These are phyloP conservation scores for Clavariopsis aquatica DNA, from an alignment of 495 filamentous ascomycete genomes.

Conservation along the genomic window DNA sequence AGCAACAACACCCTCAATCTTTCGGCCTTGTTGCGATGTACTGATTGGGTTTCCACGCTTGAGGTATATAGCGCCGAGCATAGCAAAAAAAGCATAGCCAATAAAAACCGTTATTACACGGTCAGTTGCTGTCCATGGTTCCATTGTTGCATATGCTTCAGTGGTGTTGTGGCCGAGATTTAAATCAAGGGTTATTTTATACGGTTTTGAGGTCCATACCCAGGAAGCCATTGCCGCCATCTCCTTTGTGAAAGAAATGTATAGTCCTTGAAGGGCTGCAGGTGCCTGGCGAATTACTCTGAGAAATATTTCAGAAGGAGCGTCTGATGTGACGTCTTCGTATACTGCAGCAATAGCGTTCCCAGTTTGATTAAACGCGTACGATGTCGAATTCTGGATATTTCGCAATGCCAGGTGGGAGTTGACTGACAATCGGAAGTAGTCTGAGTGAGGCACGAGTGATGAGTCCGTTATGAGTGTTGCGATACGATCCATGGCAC, in stretches of 20 bases:
- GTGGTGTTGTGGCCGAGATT: conserved; percentile 19
- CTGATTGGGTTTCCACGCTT: conserved; percentile 66
- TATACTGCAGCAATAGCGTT: conserved; percentile 9
- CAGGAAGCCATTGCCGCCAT: background rate
- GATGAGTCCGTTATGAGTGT: conserved; percentile 24
- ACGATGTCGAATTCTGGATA: conserved; percentile 37
- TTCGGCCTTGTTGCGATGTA: conserved; percentile 63
- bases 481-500: conserved; percentile 30
- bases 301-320: background rate
- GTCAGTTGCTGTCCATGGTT: conserved; percentile 74
- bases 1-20: conserved; percentile 75
- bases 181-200: conserved; percentile 35
- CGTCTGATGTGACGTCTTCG: conserved; percentile 10
- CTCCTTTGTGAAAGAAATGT: background rate
- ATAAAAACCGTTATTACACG: conserved; percentile 75
- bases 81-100: conserved; percentile 75
- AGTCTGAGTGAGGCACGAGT: conserved; percentile 22
- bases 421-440: conserved; percentile 37
- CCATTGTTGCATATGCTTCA: conserved; percentile 17
- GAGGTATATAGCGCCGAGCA: conserved; percentile 76
- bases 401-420: conserved; percentile 38
- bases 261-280: background rate
- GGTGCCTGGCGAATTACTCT: conserved; percentile 18
- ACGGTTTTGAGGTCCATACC: conserved; percentile 31
- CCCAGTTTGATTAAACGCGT: conserved; percentile 27